A percentile compares a stretch with the other conserved stretches of the same genome.
Evolutionary conservation across 108 stramenopile genomes (phyloP).

Genomic region (Cyclostephanos invisitatus): DNA sequence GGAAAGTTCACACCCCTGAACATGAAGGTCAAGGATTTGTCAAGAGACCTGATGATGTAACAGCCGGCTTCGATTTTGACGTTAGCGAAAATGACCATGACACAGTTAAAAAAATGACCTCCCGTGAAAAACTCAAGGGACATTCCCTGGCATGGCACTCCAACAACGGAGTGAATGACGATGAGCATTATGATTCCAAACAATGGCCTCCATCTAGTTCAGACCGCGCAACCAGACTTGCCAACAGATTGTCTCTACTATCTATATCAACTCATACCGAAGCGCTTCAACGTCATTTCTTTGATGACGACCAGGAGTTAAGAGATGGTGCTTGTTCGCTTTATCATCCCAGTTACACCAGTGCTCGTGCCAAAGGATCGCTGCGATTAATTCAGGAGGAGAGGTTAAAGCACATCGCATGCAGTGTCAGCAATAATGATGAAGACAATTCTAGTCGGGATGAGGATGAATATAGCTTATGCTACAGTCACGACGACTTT

Average conservation of each 20-base stretch:
- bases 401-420: neutral
- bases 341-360: neutral
- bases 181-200: slow-evolving; percentile 12
- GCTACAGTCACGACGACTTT: neutral
- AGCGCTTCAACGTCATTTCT: slow-evolving; percentile 6
- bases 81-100: neutral
- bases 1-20: too few relatives aligned
- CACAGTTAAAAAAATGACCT: slow-evolving; percentile 19
- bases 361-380: neutral
- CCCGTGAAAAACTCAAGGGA: slow-evolving; percentile 9
- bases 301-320: neutral
- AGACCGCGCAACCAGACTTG: slow-evolving; percentile 2
- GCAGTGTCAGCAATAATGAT: neutral
- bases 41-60: neutral
- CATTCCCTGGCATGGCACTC: slow-evolving; percentile 20
- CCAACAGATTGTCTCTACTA: slow-evolving; percentile 1
- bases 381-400: slow-evolving; percentile 1
- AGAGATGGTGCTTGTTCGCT: neutral
- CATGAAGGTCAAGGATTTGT: neutral
- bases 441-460: neutral
- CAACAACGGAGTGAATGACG: slow-evolving; percentile 17
- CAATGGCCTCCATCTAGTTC: neutral
- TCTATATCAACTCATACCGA: neutral
- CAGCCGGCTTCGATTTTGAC: neutral
- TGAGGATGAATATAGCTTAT: neutral